phyloP scores from a whole-genome alignment of 2,329 filamentous ascomycete genomes.

The Apiospora pterosperma region DNA sequence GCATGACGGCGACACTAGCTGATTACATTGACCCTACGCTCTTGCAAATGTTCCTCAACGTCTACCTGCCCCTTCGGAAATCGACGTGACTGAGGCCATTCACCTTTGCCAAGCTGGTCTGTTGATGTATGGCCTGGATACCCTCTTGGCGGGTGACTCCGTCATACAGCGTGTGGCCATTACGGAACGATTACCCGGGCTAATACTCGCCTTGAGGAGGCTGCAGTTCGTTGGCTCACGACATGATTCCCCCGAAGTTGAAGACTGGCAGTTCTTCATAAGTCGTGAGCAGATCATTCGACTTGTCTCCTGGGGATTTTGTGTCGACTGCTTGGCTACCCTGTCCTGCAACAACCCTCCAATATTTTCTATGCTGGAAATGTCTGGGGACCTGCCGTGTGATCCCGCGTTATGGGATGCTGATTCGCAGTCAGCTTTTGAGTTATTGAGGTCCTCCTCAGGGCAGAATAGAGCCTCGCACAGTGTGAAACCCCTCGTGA shows the following conservation, averaged over 20 bases:
- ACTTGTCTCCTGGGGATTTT: slow-evolving; percentile 8
- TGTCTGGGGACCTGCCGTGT: slow-evolving; percentile 11
- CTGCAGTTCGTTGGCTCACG: not conserved
- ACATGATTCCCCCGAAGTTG: not conserved
- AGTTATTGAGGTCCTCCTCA: too few species aligned
- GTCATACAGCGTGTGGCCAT: not conserved
- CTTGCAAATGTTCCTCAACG: not conserved
- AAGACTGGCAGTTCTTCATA: not conserved
- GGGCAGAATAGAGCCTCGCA: not conserved
- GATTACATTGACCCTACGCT: not conserved
- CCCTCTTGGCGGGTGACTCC: slow-evolving; percentile 5
- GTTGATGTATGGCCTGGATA: slow-evolving; percentile 9
- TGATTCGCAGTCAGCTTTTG: not conserved
- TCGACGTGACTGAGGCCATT: not conserved
- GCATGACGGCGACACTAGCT: not conserved
- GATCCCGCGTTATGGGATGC: not conserved
- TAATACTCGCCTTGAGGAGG: not conserved
- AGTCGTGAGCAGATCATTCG: not conserved
- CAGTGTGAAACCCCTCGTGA: not conserved
- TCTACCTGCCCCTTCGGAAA: not conserved
- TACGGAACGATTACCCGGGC: not conserved
- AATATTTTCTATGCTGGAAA: slow-evolving; percentile 6
- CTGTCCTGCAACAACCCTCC: slow-evolving; percentile 10
- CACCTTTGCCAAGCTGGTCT: slow-evolving; percentile 10
- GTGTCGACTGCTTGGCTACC: slow-evolving; percentile 6